Evolutionary conservation across 441 rosid species (phyloP).

Genomic region (Pelargonium citronellum): DNA sequence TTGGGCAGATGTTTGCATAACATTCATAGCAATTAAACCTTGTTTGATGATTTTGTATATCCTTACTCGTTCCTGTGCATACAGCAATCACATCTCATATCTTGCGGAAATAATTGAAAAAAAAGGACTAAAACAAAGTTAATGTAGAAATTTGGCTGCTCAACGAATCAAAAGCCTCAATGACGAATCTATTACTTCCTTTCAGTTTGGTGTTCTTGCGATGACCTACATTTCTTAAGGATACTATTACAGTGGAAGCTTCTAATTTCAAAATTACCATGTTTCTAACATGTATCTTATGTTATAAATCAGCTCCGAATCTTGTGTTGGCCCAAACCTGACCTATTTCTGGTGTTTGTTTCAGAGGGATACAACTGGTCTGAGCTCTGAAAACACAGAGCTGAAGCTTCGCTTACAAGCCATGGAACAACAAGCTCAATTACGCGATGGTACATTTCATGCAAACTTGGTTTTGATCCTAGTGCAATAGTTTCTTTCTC

Average conservation of each 20-base stretch:
- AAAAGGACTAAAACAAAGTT: too few relatives aligned
- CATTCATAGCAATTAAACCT: not conserved
- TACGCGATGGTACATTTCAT: conserved; percentile 43
- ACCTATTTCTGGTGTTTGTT: conserved; percentile 24
- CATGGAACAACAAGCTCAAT: conserved; percentile 88
- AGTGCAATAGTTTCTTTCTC: conserved; percentile 1
- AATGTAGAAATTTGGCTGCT: too few relatives aligned
- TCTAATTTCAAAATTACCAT: too few relatives aligned
- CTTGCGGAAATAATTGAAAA: not conserved
- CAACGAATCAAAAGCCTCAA: too few relatives aligned
- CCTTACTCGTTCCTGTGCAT: not conserved
- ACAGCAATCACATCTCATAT: not conserved
- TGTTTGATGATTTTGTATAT: not conserved
- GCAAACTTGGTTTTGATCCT: not conserved
- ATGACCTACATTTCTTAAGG: not conserved
- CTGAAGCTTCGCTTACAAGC: conserved; percentile 85
- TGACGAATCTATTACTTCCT: not conserved
- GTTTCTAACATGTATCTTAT: too few relatives aligned
- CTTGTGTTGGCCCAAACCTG: not conserved
- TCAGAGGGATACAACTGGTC: conserved; percentile 83
- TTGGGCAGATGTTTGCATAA: not conserved
- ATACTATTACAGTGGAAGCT: too few relatives aligned
- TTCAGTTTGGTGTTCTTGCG: not conserved
- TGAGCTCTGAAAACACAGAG: conserved; percentile 75
- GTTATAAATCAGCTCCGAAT: too few relatives aligned